phyloP scores from a whole-genome alignment of 495 filamentous ascomycete genomes.

The Physcia stellaris region DNA sequence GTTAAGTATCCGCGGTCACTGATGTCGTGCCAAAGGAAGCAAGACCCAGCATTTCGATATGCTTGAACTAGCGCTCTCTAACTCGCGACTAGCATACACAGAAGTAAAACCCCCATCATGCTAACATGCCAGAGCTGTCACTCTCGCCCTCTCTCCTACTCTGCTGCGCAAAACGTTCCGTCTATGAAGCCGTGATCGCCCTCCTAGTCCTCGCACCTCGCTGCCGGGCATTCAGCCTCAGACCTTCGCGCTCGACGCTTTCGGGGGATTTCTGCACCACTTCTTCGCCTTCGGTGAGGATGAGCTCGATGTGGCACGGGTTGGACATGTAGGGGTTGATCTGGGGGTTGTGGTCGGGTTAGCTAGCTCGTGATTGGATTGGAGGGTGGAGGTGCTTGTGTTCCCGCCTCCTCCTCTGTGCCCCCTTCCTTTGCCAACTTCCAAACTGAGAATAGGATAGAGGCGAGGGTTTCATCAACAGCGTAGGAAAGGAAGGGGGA shows the following conservation, averaged over 20 bases:
- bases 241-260: slow-evolving; percentile 43
- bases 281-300: slow-evolving; percentile 94
- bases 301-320: slow-evolving; percentile 98
- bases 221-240: slow-evolving; percentile 72
- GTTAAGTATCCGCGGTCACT: too few species aligned
- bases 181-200: slow-evolving; percentile 71
- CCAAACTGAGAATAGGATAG: neutral
- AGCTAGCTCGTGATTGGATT: neutral
- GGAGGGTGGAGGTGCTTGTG: neutral
- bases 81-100: too few species aligned
- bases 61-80: too few species aligned
- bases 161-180: slow-evolving; percentile 10
- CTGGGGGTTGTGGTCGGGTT: slow-evolving; percentile 27
- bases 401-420: too few species aligned
- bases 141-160: neutral
- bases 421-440: too few species aligned
- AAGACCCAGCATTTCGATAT: too few species aligned
- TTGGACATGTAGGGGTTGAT: slow-evolving; percentile 99
- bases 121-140: too few species aligned
- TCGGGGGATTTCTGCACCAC: slow-evolving; percentile 65
- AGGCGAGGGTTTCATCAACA: neutral
- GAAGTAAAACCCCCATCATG: too few species aligned
- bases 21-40: too few species aligned
- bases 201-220: slow-evolving; percentile 64
- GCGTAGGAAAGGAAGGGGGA: neutral